Percentiles rank a stretch among this genome's conserved stretches.
Conservation (phyloP, 2,329 filamentous ascomycete species). For the Fusarium compactum region DNA sequence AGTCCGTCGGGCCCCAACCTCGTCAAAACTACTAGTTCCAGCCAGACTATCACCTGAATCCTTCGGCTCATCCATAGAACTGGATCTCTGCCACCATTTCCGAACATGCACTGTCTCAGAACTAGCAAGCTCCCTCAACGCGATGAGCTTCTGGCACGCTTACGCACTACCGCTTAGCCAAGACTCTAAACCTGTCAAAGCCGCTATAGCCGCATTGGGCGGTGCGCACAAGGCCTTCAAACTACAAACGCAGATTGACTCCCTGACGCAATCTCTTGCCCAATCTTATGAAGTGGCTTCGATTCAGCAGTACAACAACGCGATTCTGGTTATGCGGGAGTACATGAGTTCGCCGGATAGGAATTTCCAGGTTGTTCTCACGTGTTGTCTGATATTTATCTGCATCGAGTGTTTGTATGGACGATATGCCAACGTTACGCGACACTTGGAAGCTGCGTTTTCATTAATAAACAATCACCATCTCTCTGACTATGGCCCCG, state of each 20-base stretch:
- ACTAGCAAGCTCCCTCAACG: neutral
- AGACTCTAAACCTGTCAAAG: neutral
- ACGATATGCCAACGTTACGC: neutral
- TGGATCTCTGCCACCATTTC: constrained; percentile 24
- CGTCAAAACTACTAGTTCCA: constrained; percentile 2
- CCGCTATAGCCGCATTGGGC: constrained; percentile 13
- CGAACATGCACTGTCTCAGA: constrained; percentile 7
- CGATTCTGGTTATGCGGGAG: constrained; percentile 1
- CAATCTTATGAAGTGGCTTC: constrained; percentile 13
- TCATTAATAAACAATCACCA: neutral
- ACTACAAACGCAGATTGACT: constrained; percentile 1
- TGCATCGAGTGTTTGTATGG: constrained; percentile 23
- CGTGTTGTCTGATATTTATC: constrained; percentile 27
- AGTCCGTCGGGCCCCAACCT: neutral
- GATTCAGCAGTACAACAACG: constrained; percentile 18
- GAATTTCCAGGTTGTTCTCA: constrained; percentile 14
- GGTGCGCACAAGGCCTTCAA: constrained; percentile 26
- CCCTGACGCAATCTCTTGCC: neutral
- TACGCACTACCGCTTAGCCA: constrained; percentile 20
- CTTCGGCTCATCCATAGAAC: neutral
- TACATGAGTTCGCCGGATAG: constrained; percentile 2
- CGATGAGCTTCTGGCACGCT: constrained; percentile 7
- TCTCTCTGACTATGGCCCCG: neutral
- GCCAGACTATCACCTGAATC: neutral
- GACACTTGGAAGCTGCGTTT: constrained; percentile 18